phyloP scores from a whole-genome alignment of 1,284 basidiomycete species.

The Tetrapyrgos nigripes region DNA sequence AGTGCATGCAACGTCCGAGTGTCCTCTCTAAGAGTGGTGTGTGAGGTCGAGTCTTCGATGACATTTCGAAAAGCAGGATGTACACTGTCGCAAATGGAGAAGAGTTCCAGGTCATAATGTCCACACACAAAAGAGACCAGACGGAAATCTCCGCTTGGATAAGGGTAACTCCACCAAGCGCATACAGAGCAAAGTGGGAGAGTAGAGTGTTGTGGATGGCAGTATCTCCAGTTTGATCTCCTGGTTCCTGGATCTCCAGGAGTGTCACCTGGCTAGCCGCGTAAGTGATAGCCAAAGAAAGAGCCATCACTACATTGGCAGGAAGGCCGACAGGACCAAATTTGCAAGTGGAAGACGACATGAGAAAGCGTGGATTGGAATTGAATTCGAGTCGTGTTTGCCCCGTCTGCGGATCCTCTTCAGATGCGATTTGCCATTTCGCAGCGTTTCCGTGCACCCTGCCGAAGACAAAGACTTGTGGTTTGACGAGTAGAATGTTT shows the following conservation, averaged over 20 bases:
- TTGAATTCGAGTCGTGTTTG: not conserved
- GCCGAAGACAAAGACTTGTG: not conserved
- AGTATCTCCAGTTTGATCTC: not conserved
- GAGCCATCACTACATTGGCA: not conserved
- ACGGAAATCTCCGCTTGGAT: not conserved
- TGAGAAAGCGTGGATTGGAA: not conserved
- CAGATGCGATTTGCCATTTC: not conserved
- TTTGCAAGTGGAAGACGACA: not conserved
- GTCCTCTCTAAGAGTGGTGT: not conserved
- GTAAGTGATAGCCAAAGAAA: not conserved
- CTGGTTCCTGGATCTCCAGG: not conserved
- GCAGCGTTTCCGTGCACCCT: not conserved
- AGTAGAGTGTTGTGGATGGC: not conserved
- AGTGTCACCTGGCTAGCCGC: not conserved
- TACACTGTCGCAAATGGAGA: not conserved
- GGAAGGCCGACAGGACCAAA: not conserved
- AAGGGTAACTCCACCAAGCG: not conserved
- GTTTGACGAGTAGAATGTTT: not conserved
- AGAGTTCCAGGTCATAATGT: not conserved
- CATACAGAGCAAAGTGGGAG: not conserved
- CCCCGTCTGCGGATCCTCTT: not conserved
- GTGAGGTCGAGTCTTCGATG: too few species aligned
- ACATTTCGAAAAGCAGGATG: too few species aligned
- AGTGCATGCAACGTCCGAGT: constrained; percentile 14
- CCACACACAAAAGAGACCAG: not conserved